phyloP scores from a whole-genome alignment of 345 rosid species.

The Eucalyptus victrix region DNA sequence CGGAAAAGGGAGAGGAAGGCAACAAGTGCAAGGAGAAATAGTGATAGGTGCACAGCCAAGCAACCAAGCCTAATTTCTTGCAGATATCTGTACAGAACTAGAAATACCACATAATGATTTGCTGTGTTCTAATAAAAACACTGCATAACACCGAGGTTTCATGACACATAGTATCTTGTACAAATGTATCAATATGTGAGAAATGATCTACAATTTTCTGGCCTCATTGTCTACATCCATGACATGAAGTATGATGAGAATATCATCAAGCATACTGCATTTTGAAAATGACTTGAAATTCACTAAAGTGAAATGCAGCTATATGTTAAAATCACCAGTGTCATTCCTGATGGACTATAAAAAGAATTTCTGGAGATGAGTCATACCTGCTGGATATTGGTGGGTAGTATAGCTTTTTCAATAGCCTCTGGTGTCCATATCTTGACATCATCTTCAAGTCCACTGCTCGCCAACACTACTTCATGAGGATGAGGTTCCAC shows the following conservation, averaged over 20 bases:
- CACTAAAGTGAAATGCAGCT: neutral
- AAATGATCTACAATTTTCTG: neutral
- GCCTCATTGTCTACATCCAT: neutral
- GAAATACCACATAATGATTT: neutral
- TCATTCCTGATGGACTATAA: neutral
- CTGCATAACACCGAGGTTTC: neutral
- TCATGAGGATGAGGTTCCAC: slow-evolving; percentile 76
- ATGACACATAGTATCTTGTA: neutral
- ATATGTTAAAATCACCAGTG: neutral
- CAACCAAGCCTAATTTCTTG: neutral
- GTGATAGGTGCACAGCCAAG: neutral
- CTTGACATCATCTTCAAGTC: slow-evolving; percentile 73
- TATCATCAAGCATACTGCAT: neutral
- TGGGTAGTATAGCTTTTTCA: slow-evolving; percentile 60
- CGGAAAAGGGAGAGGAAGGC: neutral
- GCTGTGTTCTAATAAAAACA: neutral
- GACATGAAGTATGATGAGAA: neutral
- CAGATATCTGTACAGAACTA: neutral
- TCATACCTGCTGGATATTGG: slow-evolving; percentile 57
- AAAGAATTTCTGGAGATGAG: neutral
- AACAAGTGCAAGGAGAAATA: neutral
- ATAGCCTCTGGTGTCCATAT: slow-evolving; percentile 68
- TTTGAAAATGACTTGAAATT: neutral
- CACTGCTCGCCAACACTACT: slow-evolving; percentile 77
- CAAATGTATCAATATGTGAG: neutral